phyloP scores from a whole-genome alignment of 2,329 filamentous ascomycete species.

The Talaromyces sp. region DNA sequence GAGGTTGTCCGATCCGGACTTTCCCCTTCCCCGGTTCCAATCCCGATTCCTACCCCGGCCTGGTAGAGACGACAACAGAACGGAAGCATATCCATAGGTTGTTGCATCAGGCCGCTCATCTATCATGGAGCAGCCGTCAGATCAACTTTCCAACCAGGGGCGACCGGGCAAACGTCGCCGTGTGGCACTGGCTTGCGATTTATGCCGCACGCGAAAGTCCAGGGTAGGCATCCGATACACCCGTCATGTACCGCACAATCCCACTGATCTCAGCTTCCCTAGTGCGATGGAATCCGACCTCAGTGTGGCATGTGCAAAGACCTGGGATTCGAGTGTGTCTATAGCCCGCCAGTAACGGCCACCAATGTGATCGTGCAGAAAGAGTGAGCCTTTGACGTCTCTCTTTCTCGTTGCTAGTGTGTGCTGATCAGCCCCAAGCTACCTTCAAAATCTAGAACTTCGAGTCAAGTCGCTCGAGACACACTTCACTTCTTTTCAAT shows the following conservation, averaged over 20 bases:
- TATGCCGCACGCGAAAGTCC: slow-evolving; percentile 31
- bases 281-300: slow-evolving; percentile 42
- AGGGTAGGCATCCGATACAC: neutral
- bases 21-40: too few relatives aligned
- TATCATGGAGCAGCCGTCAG: too few relatives aligned
- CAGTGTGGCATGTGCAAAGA: slow-evolving; percentile 39
- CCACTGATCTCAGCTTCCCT: neutral
- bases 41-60: too few relatives aligned
- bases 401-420: neutral
- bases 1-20: too few relatives aligned
- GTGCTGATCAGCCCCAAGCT: neutral
- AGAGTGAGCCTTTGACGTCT: slow-evolving; percentile 21
- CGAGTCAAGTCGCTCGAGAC: slow-evolving; percentile 25
- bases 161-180: slow-evolving; percentile 28
- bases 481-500: slow-evolving; percentile 12
- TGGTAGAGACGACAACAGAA: too few relatives aligned
- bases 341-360: slow-evolving; percentile 31
- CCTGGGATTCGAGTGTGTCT: slow-evolving; percentile 41
- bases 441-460: slow-evolving; percentile 21
- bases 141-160: neutral
- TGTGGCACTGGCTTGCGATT: slow-evolving; percentile 35
- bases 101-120: too few relatives aligned
- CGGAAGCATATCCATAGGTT: too few relatives aligned
- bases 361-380: slow-evolving; percentile 38
- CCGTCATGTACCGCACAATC: neutral